A percentile compares a stretch with the other conserved stretches of the same genome.
Conservation (phyloP, 306 rosid genomes). For the Urtica urens region DNA sequence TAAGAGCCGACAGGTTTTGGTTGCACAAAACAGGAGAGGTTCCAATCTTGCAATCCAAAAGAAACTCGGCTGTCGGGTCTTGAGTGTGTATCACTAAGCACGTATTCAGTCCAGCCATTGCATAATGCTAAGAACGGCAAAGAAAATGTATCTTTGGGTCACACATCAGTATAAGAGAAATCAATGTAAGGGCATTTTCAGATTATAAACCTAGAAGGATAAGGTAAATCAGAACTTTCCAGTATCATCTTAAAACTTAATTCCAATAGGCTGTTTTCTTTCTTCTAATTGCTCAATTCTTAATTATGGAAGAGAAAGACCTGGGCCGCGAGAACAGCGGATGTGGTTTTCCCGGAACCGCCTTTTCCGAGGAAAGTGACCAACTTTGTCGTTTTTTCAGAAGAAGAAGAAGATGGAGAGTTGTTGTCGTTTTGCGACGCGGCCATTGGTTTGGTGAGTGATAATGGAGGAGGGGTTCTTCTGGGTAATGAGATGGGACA, state of each 20-base stretch:
- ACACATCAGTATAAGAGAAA: too few species aligned
- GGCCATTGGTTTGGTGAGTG: conserved; percentile 12
- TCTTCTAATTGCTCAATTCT: too few species aligned
- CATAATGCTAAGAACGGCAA: conserved; percentile 68
- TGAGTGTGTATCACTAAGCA: conserved; percentile 80
- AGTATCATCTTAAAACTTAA: too few species aligned
- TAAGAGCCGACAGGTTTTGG: conserved; percentile 71
- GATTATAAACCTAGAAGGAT: too few species aligned
- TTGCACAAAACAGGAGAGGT: conserved; percentile 46
- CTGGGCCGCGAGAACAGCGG: conserved; percentile 89
- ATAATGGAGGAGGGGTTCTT: not conserved
- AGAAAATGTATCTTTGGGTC: too few species aligned
- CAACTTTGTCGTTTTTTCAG: conserved; percentile 33
- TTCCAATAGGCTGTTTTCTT: too few species aligned
- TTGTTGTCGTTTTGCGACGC: conserved; percentile 22
- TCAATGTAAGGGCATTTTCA: too few species aligned
- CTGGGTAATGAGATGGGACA: conserved; percentile 12
- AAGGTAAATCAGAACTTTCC: too few species aligned
- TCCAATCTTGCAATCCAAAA: conserved; percentile 77
- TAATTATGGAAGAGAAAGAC: conserved; percentile 29
- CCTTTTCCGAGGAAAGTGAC: conserved; percentile 92
- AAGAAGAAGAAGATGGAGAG: conserved; percentile 16
- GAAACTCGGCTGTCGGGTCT: conserved; percentile 77
- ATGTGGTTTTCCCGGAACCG: conserved; percentile 86
- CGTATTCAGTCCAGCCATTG: conserved; percentile 66